Evolutionary conservation across 495 filamentous ascomycete genomes (phyloP).

Genomic region (Xylaria nigripes): DNA sequence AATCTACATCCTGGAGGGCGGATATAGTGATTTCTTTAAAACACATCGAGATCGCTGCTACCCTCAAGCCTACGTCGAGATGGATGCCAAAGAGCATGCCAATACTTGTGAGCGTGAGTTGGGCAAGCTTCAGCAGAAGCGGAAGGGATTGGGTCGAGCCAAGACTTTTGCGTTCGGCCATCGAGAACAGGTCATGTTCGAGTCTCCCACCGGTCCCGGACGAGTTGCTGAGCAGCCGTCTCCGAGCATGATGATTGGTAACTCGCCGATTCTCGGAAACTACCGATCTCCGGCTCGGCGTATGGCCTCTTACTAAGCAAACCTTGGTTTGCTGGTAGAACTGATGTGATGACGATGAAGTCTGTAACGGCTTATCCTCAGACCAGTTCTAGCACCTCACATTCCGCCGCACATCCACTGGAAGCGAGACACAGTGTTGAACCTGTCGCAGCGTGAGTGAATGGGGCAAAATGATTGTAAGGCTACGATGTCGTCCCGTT

Average conservation of each 20-base stretch:
- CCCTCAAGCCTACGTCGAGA: slow-evolving; percentile 92
- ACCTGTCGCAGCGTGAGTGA: neutral
- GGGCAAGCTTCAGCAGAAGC: slow-evolving; percentile 69
- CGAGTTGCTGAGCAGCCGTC: slow-evolving; percentile 36
- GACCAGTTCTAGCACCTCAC: neutral
- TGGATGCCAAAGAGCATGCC: slow-evolving; percentile 82
- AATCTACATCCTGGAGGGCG: slow-evolving; percentile 92
- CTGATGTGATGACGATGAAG: neutral
- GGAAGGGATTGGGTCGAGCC: slow-evolving; percentile 74
- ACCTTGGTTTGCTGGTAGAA: neutral
- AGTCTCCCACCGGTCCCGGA: slow-evolving; percentile 66
- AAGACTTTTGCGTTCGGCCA: slow-evolving; percentile 91
- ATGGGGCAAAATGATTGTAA: neutral
- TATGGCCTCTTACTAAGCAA: slow-evolving; percentile 61
- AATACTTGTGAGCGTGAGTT: slow-evolving; percentile 89
- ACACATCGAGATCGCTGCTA: slow-evolving; percentile 71
- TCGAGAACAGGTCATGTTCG: slow-evolving; percentile 54
- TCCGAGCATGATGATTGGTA: slow-evolving; percentile 44
- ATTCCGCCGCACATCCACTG: neutral
- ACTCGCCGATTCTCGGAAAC: slow-evolving; percentile 42
- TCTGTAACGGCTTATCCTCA: neutral
- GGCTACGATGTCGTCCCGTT: neutral
- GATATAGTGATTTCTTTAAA: slow-evolving; percentile 86
- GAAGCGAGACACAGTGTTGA: neutral
- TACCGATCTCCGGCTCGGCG: slow-evolving; percentile 54